phyloP scores from a whole-genome alignment of 768 basidiomycete genomes.

The Neoboletus magnificus region DNA sequence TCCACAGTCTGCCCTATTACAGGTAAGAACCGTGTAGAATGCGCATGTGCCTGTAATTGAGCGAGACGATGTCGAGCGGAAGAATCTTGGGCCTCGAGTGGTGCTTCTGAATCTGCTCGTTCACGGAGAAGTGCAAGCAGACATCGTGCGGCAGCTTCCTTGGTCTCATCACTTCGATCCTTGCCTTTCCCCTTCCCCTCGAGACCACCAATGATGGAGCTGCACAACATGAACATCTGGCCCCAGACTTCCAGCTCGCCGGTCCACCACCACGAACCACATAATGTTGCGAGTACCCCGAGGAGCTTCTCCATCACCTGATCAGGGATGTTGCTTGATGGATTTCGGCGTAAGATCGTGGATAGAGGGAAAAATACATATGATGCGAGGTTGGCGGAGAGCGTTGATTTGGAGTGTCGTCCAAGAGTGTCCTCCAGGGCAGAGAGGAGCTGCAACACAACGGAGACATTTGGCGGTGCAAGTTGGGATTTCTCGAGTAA shows the following conservation, averaged over 20 bases:
- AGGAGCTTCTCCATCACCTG: constrained; percentile 76
- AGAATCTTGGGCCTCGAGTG: constrained; percentile 24
- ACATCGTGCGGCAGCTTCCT: constrained; percentile 68
- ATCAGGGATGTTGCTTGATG: constrained; percentile 66
- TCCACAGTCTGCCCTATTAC: constrained; percentile 82
- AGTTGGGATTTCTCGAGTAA: constrained; percentile 70
- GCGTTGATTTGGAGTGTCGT: constrained; percentile 38
- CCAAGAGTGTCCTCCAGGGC: constrained; percentile 49
- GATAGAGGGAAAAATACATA: constrained; percentile 90
- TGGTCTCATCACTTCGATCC: constrained; percentile 77
- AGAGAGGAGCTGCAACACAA: constrained; percentile 49
- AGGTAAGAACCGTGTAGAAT: constrained; percentile 56
- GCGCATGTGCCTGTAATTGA: constrained; percentile 39
- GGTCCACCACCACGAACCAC: constrained; percentile 81
- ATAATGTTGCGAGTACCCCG: constrained; percentile 52
- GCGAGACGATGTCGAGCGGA: constrained; percentile 33
- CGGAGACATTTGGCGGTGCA: constrained; percentile 49
- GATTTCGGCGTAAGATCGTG: constrained; percentile 75
- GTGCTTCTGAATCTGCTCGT: constrained; percentile 41
- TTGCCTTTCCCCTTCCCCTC: constrained; percentile 67
- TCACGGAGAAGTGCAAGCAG: constrained; percentile 60
- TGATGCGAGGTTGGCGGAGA: constrained; percentile 63
- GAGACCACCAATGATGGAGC: constrained; percentile 60
- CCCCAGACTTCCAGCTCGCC: constrained; percentile 75
- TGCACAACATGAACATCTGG: constrained; percentile 77